Evolutionary conservation across 2,329 filamentous ascomycete genomes (phyloP), one percentile per base, ranked within the genome.

Genomic region (Aspergillus niger): DNA sequence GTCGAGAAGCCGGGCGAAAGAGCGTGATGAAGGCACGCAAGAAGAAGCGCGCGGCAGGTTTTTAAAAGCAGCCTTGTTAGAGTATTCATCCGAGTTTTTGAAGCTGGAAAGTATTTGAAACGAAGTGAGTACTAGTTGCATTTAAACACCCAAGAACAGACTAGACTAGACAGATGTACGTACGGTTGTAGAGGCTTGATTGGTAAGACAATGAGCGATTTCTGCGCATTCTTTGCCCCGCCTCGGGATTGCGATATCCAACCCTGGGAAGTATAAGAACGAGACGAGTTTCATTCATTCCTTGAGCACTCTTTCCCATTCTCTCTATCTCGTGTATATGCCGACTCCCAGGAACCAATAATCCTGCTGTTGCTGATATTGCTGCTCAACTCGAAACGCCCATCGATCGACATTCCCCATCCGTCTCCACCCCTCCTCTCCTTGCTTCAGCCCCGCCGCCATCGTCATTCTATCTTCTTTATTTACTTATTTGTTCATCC

Each of bases 1-100:
- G 74, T 38, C 69, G 77, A 20, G 70, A 77, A 56, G 63, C 67
- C 17, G 69, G 55, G 22, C 71, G 69, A 52, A 74, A 69, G 50
- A 65, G 36, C n/a, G 61, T 55, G 11, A 55, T 55, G 11, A 78
- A 74, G 65, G 60, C 66, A 28, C 76, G 69, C 61, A 79, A 76
- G 65, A 79, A 77, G 65, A 73, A 75, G 61, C 67, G 77, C 55
- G 70, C 74, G 20, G 77, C 76, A 28, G 77, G 77, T 11, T 79
- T 79, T 61, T 79, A 72, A 67, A 67, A 47, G 7, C 7, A 13
- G n/a, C 32, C 32, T 11, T 5, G 32, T 13, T 36, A 13, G 32
- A 11, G 4, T 36, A 15, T 11, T 30, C 28, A 30, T 30, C 10
- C 28, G 11, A 11, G 11, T 30, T 26, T 11, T 44, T 41, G 13